Conservation (phyloP, 352 stramenopile genomes). For the Globisporangium splendens region DNA sequence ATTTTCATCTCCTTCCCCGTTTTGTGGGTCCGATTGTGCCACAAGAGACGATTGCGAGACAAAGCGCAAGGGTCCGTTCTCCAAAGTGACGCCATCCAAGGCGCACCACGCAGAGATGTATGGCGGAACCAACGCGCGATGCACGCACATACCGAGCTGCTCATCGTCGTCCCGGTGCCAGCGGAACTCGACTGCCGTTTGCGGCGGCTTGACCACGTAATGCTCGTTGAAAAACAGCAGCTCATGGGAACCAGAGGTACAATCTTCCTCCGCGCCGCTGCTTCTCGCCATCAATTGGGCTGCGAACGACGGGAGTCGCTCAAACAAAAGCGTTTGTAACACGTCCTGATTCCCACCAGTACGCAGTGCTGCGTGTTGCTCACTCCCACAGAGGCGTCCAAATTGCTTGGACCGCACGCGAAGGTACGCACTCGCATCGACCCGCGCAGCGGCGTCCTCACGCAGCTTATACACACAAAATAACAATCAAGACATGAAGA, state of each 20-base stretch:
- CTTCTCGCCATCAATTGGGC: constrained; percentile 13
- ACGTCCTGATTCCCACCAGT: constrained; percentile 5
- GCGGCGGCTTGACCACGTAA: constrained; percentile 68
- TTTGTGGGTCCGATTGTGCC: not conserved
- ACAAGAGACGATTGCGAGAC: constrained; percentile 18
- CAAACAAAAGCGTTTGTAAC: constrained; percentile 36
- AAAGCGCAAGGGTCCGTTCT: constrained; percentile 60
- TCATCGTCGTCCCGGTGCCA: constrained; percentile 79
- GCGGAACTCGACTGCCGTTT: constrained; percentile 53
- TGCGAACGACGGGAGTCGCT: constrained; percentile 29
- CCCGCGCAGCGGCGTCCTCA: constrained; percentile 25
- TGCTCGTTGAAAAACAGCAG: constrained; percentile 80
- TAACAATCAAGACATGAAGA: not conserved
- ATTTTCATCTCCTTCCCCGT: not conserved
- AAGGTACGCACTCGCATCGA: constrained; percentile 27
- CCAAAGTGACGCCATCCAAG: constrained; percentile 45
- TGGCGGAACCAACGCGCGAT: constrained; percentile 35
- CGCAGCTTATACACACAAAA: constrained; percentile 24
- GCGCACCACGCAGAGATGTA: constrained; percentile 74
- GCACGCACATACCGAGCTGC: constrained; percentile 69
- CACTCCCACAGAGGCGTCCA: not conserved
- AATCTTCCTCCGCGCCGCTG: not conserved
- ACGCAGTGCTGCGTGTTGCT: not conserved
- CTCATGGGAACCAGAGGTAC: not conserved
- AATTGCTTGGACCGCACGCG: constrained; percentile 23